A percentile compares a stretch with the other conserved stretches of the same genome.
phyloP scores from a whole-genome alignment of 176 grass and related monocot genomes.

The Triticum urartu region DNA sequence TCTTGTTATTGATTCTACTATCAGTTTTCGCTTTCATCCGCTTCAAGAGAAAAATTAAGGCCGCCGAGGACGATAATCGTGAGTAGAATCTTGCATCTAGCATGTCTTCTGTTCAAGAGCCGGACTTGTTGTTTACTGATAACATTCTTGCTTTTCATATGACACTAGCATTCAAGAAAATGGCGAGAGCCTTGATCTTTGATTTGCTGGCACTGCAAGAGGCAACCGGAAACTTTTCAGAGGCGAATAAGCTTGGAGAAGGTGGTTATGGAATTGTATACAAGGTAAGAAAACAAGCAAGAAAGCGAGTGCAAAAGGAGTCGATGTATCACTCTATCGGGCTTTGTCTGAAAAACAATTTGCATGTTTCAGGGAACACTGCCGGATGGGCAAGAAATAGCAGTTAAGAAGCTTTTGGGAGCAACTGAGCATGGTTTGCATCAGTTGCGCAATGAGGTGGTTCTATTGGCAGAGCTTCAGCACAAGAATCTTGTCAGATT shows the following conservation, averaged over 20 bases:
- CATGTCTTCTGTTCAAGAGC: not conserved
- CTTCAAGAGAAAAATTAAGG: not conserved
- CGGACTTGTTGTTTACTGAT: not conserved
- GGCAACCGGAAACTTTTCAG: not conserved
- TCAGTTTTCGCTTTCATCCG: not conserved
- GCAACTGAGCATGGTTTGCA: constrained; percentile 5
- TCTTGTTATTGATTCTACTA: not conserved
- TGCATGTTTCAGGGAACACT: constrained; percentile 5
- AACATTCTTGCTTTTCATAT: not conserved
- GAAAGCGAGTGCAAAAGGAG: too few species aligned
- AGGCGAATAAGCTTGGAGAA: not conserved
- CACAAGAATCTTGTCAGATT: constrained; percentile 54
- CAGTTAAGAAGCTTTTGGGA: constrained; percentile 43
- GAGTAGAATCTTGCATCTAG: not conserved
- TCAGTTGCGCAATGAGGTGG: constrained; percentile 42
- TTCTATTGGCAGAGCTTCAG: constrained; percentile 39
- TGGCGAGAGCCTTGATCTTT: not conserved
- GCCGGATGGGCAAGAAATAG: constrained; percentile 39
- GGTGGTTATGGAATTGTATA: not conserved
- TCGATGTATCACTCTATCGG: too few species aligned
- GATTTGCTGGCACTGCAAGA: not conserved
- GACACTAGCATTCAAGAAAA: not conserved
- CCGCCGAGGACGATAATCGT: not conserved
- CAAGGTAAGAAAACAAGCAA: not conserved
- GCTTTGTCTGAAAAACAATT: not conserved